Conservation (phyloP, 148 eudicot species). For the Amaranthus hypochondriacus region DNA sequence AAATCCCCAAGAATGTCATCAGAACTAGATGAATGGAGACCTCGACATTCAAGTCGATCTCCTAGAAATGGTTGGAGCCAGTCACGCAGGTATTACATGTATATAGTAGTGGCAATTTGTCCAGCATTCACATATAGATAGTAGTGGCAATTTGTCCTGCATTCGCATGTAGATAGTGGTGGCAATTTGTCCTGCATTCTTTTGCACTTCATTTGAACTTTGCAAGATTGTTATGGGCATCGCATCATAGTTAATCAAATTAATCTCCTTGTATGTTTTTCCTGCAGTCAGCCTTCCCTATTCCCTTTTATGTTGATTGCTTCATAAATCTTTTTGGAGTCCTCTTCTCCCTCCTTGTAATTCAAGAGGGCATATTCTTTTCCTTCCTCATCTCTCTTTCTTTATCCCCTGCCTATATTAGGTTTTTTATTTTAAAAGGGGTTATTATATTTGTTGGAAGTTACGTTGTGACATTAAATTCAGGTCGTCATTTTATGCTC, state of each 20-base stretch:
- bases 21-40: conserved; percentile 42
- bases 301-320: background rate
- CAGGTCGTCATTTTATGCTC: background rate
- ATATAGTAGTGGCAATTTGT: background rate
- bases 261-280: background rate
- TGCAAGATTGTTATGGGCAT: background rate
- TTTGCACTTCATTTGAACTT: background rate
- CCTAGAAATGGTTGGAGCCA: conserved; percentile 34
- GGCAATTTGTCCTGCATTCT: background rate
- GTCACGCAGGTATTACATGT: conserved; percentile 26
- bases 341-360: background rate
- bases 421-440: background rate
- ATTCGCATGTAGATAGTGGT: background rate
- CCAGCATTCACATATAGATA: background rate
- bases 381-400: background rate
- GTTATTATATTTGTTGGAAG: background rate
- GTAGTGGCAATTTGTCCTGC: background rate
- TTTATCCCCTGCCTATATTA: background rate
- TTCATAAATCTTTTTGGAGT: background rate
- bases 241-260: background rate
- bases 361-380: background rate
- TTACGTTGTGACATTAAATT: background rate
- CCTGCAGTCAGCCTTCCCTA: background rate
- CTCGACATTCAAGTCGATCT: conserved; percentile 29
- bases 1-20: conserved; percentile 39